Evolutionary conservation across 2,329 filamentous ascomycete genomes (phyloP), one percentile per base, ranked within the genome.

Genomic region (Apiospora malaysiana): DNA sequence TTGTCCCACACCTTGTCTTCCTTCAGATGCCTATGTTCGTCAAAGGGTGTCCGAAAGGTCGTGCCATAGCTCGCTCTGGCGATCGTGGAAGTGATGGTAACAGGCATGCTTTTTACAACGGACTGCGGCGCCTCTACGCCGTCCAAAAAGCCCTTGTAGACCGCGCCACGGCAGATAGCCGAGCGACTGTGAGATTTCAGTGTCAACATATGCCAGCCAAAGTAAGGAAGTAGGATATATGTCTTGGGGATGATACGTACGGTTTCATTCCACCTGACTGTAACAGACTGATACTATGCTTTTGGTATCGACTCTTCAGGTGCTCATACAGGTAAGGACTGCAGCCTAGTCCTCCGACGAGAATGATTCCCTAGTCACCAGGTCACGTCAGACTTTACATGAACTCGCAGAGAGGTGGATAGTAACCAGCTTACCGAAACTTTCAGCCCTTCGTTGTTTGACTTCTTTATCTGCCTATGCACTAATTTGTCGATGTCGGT

Each of bases 341-440:
- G 23, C 21, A 32, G 0, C 51, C 68, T n/a, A 69, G 18, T 1
- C 68, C 68, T 5, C 51, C 68, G 1, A 69, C 68, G 6, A 69
- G 40, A 16, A 69, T 69, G 23, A 69, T 69, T 40, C 51, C 68
- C 68, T 69, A n/a, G n/a, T n/a, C n/a, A n/a, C n/a, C n/a, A n/a
- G n/a, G n/a, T n/a, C n/a, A n/a, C n/a, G n/a, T n/a, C n/a, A n/a
- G n/a, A n/a, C n/a, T n/a, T n/a, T n/a, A n/a, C n/a, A n/a, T n/a
- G n/a, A n/a, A n/a, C n/a, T n/a, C n/a, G n/a, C n/a, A n/a, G n/a
- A n/a, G n/a, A 27, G 40, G 10, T 42, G 40, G 40, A 42, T 6
- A 42, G 40, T 42, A 10, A 10, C 10, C 40, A 42, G 40, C 40
- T 42, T 42, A 42, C 40, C 40, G 40, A 42, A 5, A 42, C 40